phyloP scores from a whole-genome alignment of 2,329 filamentous ascomycete genomes.

The Colletotrichum sp. region DNA sequence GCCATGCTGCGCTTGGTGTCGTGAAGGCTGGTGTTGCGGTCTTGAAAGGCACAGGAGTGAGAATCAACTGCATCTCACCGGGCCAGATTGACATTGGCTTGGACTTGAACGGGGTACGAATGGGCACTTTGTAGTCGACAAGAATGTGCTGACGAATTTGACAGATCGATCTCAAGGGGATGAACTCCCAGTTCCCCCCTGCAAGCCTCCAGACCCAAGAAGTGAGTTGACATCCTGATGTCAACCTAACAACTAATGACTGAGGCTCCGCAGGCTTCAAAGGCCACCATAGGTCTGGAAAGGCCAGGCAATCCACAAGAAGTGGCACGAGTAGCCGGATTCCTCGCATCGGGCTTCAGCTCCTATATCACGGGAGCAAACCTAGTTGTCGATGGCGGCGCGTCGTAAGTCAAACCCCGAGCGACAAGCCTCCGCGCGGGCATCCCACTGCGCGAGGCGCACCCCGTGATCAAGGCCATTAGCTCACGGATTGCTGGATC shows the following conservation, averaged over 20 bases:
- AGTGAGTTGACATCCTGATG: constrained; percentile 25
- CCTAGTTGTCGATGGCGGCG: constrained; percentile 66
- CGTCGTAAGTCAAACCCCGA: constrained; percentile 36
- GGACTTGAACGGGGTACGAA: constrained; percentile 44
- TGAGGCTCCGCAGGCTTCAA: constrained; percentile 38
- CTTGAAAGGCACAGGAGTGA: constrained; percentile 62
- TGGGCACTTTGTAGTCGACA: not conserved
- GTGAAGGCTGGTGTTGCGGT: constrained; percentile 62
- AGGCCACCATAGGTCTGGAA: constrained; percentile 61
- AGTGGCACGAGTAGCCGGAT: constrained; percentile 65
- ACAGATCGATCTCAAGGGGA: constrained; percentile 53
- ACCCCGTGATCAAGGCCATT: not conserved
- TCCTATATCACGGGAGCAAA: constrained; percentile 68
- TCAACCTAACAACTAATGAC: not conserved
- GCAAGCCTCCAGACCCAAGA: constrained; percentile 55
- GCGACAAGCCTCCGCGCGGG: not conserved
- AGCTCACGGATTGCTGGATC: constrained; percentile 14
- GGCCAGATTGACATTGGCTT: constrained; percentile 45
- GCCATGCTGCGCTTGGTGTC: constrained; percentile 65
- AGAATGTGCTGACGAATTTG: not conserved
- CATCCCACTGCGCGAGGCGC: not conserved
- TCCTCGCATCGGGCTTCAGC: constrained; percentile 67
- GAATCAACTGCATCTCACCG: constrained; percentile 59
- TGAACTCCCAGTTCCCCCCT: constrained; percentile 60
- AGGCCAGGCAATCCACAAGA: constrained; percentile 62